Evolutionary conservation across 352 stramenopile species (phyloP), one percentile per base, ranked within the genome.

Genomic region (Globisporangium alternatum): DNA sequence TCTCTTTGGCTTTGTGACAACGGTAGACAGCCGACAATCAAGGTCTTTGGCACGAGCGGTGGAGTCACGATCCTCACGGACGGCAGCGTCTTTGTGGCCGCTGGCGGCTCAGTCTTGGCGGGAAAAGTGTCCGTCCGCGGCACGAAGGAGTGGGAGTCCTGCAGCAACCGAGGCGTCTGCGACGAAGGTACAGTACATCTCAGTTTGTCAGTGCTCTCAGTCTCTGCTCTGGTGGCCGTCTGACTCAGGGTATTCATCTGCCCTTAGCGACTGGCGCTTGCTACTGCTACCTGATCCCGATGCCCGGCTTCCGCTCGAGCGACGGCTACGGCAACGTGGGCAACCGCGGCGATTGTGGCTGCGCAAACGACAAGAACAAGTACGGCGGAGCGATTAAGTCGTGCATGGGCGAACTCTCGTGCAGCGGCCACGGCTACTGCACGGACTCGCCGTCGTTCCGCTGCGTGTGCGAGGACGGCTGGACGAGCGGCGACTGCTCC

Each of bases 301-400:
- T 93, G 84, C 81, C 83, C 0, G 87, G 85, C 0, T 97, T 83
- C 70, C 75, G 88, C 15, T 90, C 86, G 4, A 95, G 85, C 33
- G 83, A 93, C 55, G 88, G 88, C 15, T 97, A 96, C 62, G 93
- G 93, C 22, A 96, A 89, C 44, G 72, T 71, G 10, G 93, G 94
- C 3, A 77, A 74, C 37, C 80, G 89, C n/a, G 95, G 90, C 13
- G 95, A 99, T 72, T 98, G 96, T 56, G 96, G 95, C 7, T 90
- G 89, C 60, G 85, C 83, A 15, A 88, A 93, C 58, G 81, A 88
- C 54, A 80, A 88, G 30, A 96, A 90, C 47, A 72, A 88, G 41
- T 93, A 91, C 56, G 81, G 81, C 9, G 82, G 84, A 1, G 17
- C 68, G 1, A 90, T 91, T 60, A 78, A 69, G 39, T 55, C 78